phyloP scores from a whole-genome alignment of 75 land plant genomes.

The Selaginella moellendorffii region DNA sequence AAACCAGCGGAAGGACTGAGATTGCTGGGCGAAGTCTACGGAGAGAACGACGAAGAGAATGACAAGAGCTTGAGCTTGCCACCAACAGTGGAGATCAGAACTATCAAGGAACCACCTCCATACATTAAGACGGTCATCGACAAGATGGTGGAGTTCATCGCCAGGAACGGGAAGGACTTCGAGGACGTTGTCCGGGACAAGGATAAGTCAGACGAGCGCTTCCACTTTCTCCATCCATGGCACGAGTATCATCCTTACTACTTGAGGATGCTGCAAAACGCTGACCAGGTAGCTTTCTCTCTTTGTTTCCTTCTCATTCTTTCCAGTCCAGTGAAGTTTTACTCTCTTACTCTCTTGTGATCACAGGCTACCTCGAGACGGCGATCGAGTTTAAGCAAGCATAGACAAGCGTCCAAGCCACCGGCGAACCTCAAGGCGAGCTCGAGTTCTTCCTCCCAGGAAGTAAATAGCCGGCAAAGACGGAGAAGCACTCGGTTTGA shows the following conservation, averaged over 20 bases:
- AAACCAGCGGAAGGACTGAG: slow-evolving; percentile 46
- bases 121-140: slow-evolving; percentile 37
- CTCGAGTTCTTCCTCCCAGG: too few relatives aligned
- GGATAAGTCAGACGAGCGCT: slow-evolving; percentile 33
- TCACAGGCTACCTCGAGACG: neutral
- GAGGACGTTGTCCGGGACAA: slow-evolving; percentile 50
- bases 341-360: neutral
- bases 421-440: too few relatives aligned
- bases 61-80: slow-evolving; percentile 11
- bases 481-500: neutral
- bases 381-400: neutral
- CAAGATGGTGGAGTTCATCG: slow-evolving; percentile 59
- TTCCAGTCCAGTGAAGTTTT: too few relatives aligned
- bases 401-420: too few relatives aligned
- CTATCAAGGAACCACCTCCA: slow-evolving; percentile 47
- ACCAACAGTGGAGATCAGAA: neutral
- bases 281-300: slow-evolving; percentile 36
- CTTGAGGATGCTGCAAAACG: slow-evolving; percentile 29
- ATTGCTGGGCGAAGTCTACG: slow-evolving; percentile 62
- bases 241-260: slow-evolving; percentile 58
- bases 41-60: slow-evolving; percentile 61
- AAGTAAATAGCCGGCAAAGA: too few relatives aligned
- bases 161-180: slow-evolving; percentile 57
- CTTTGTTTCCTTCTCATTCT: neutral
- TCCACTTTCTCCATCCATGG: slow-evolving; percentile 47